These are phyloP conservation scores for Jacaranda copaia DNA, from an alignment of 257 asterid species.

Conservation along the genomic window DNA sequence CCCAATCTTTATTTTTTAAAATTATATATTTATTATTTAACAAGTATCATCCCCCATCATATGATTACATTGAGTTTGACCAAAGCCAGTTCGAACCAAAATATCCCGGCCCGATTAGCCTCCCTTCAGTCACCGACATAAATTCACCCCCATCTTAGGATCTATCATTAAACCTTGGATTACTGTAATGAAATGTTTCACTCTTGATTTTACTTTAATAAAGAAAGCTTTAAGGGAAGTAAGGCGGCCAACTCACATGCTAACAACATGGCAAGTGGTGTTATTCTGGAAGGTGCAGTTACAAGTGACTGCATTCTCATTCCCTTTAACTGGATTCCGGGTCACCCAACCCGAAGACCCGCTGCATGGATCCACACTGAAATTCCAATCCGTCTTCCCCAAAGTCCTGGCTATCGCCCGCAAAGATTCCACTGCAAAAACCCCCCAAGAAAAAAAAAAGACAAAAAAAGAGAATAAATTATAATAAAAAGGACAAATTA, in stretches of 20 bases:
- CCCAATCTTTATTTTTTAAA: too few relatives aligned
- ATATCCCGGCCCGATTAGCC: too few relatives aligned
- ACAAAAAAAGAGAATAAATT: not conserved
- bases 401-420: constrained; percentile 46
- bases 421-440: constrained; percentile 52
- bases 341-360: constrained; percentile 50
- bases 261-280: constrained; percentile 61
- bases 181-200: too few relatives aligned
- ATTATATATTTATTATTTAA: too few relatives aligned
- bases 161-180: too few relatives aligned
- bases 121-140: too few relatives aligned
- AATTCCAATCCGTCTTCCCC: constrained; percentile 64
- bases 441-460: not conserved
- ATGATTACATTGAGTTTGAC: too few relatives aligned
- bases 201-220: too few relatives aligned
- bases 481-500: not conserved
- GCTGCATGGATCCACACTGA: constrained; percentile 66
- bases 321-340: constrained; percentile 34
- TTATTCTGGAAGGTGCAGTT: constrained; percentile 47
- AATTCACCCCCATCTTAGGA: too few relatives aligned
- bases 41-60: too few relatives aligned
- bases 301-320: constrained; percentile 49
- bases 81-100: too few relatives aligned
- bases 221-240: not conserved
- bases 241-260: constrained; percentile 49